Conservation (phyloP, 345 rosid species). For the Reutealis trisperma region DNA sequence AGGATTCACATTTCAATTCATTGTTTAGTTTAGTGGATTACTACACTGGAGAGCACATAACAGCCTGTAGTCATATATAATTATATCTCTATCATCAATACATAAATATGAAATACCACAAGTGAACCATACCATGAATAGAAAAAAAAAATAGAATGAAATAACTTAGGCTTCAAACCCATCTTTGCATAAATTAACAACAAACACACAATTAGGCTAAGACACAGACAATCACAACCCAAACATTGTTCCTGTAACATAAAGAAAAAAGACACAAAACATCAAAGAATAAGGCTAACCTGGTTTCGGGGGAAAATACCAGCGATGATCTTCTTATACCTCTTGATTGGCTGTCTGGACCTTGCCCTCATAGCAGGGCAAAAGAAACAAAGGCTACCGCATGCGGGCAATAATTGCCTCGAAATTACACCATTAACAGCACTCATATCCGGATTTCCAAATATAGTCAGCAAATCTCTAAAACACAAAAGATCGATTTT, state of each 20-base stretch:
- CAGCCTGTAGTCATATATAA: background rate
- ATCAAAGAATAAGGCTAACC: constrained; percentile 44
- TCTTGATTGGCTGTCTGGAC: constrained; percentile 96
- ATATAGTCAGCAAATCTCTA: background rate
- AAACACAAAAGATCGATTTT: background rate
- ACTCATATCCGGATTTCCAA: constrained; percentile 50
- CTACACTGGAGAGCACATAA: background rate
- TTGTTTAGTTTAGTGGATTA: background rate
- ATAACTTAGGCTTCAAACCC: background rate
- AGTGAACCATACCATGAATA: background rate
- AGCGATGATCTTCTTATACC: constrained; percentile 95
- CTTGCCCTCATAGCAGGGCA: constrained; percentile 89
- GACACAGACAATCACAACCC: background rate
- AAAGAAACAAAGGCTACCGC: constrained; percentile 86
- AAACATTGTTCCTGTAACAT: background rate
- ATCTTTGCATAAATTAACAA: background rate
- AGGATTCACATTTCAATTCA: background rate
- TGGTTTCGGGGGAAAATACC: constrained; percentile 80
- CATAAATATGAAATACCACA: background rate
- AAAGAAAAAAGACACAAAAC: background rate
- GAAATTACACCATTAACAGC: constrained; percentile 77
- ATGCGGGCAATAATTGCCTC: constrained; percentile 87
- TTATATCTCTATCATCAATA: background rate
- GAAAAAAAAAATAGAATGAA: background rate
- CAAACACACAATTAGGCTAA: background rate